Conservation (phyloP, 2,329 filamentous ascomycete genomes). For the Chaetomium sp. region DNA sequence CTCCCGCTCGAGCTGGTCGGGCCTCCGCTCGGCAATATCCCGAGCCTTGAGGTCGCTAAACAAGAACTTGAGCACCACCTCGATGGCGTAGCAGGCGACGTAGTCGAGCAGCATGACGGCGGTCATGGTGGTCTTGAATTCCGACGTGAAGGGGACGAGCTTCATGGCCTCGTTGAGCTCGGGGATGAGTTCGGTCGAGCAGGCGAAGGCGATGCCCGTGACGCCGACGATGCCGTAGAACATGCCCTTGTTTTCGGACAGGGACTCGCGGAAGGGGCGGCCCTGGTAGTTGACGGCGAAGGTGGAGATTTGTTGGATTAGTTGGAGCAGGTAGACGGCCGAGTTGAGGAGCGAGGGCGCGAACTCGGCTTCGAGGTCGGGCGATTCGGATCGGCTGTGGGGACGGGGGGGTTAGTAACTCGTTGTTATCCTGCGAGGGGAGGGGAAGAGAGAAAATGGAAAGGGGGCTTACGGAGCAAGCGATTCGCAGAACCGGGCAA, state of each 20-base stretch:
- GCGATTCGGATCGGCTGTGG: conserved; percentile 54
- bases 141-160: conserved; percentile 82
- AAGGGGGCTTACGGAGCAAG: conserved; percentile 73
- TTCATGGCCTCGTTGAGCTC: conserved; percentile 93
- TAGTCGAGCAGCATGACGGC: conserved; percentile 86
- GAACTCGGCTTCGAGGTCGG: conserved; percentile 96
- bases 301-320: conserved; percentile 98
- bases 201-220: conserved; percentile 86
- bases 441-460: not conserved
- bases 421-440: too few relatives aligned
- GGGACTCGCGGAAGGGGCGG: conserved; percentile 92
- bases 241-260: conserved; percentile 96
- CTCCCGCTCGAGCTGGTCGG: conserved; percentile 84
- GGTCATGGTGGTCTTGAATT: conserved; percentile 89
- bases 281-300: conserved; percentile 99
- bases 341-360: conserved; percentile 91
- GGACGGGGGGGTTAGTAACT: conserved; percentile 31
- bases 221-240: conserved; percentile 94
- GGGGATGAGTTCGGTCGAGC: conserved; percentile 91
- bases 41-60: conserved; percentile 94
- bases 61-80: conserved; percentile 77
- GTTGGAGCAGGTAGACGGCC: conserved; percentile 92
- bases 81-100: conserved; percentile 80
- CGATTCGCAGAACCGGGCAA: conserved; percentile 82
- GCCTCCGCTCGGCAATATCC: conserved; percentile 84